phyloP scores from a whole-genome alignment of 169 alveolate genomes.

The Eimeria mitis region DNA sequence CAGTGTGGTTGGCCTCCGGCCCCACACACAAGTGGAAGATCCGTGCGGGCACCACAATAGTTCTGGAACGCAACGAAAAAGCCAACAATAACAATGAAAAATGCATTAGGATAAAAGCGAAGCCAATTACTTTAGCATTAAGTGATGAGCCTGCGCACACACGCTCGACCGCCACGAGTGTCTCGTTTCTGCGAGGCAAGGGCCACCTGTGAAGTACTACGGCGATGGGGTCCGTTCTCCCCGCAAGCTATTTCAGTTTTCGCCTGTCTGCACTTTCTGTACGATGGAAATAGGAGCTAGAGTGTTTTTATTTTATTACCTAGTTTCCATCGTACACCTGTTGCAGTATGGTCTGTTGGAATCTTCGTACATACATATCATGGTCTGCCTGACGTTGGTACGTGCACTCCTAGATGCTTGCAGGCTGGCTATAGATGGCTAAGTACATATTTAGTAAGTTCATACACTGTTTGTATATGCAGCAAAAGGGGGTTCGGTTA shows the following conservation, averaged over 20 bases:
- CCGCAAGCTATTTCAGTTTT: not conserved
- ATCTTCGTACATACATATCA: not conserved
- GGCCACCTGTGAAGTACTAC: not conserved
- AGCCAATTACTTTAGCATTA: not conserved
- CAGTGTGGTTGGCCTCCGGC: conserved; percentile 3
- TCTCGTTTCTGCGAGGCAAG: not conserved
- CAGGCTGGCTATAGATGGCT: not conserved
- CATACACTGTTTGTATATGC: not conserved
- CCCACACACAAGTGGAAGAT: conserved; percentile 7
- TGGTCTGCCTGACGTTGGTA: not conserved
- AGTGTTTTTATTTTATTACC: not conserved
- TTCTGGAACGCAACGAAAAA: not conserved
- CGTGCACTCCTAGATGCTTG: not conserved
- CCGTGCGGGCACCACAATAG: not conserved
- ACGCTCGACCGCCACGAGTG: not conserved
- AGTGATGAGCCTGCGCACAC: not conserved
- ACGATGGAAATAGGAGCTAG: not conserved
- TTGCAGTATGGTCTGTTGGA: not conserved
- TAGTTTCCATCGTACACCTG: not conserved
- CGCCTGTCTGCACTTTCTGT: not conserved
- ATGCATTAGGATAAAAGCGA: not conserved
- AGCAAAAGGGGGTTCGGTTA: not conserved
- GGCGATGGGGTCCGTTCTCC: not conserved
- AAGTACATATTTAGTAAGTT: not conserved
- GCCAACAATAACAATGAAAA: not conserved